Conservation (phyloP, 306 rosid species). For the Medicago arabica region DNA sequence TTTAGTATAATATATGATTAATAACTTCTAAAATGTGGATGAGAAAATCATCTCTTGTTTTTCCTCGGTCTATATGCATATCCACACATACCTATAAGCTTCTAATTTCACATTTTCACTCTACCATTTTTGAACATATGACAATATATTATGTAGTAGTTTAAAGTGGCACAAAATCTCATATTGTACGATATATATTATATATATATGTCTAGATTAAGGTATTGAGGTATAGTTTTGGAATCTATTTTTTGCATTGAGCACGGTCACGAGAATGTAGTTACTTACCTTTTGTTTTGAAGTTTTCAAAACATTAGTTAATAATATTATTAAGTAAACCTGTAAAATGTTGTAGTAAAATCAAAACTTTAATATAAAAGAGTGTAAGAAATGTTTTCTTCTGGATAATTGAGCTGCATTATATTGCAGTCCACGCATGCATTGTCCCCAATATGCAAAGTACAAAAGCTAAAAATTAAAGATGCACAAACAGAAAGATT, state of each 20-base stretch:
- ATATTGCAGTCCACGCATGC: conserved; percentile 31
- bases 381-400: conserved; percentile 9
- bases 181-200: not conserved
- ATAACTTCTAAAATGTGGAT: too few species aligned
- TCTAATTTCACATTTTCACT: not conserved
- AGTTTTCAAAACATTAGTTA: not conserved
- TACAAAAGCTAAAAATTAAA: conserved; percentile 18
- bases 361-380: not conserved
- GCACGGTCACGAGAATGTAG: conserved; percentile 4
- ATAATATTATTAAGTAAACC: not conserved
- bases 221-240: conserved; percentile 3
- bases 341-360: not conserved
- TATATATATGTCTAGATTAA: conserved; percentile 11
- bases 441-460: conserved; percentile 10
- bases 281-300: conserved; percentile 23
- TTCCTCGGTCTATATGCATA: too few species aligned
- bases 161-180: conserved; percentile 8
- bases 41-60: too few species aligned
- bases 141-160: not conserved
- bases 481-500: conserved; percentile 10
- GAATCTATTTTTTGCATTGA: conserved; percentile 17
- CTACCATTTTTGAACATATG: not conserved
- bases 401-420: conserved; percentile 37
- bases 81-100: not conserved
- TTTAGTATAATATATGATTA: too few species aligned